Conservation (phyloP, 202 grass and related monocot genomes). For the Cymbopogon flexuosus region DNA sequence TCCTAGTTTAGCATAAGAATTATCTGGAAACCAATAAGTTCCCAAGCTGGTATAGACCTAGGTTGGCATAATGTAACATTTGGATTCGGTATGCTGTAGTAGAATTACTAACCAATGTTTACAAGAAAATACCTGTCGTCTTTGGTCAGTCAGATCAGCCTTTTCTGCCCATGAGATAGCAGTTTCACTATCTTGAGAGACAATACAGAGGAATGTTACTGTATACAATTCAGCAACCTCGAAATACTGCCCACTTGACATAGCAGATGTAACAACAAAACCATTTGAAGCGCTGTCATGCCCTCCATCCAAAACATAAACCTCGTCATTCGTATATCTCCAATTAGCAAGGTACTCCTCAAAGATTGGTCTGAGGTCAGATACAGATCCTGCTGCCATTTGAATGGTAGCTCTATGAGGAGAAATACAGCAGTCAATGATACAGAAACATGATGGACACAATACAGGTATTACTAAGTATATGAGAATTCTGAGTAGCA, state of each 20-base stretch:
- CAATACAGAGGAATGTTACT: slow-evolving; percentile 58
- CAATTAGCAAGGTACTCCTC: slow-evolving; percentile 83
- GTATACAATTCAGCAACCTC: slow-evolving; percentile 73
- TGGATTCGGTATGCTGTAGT: neutral
- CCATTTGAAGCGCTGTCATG: slow-evolving; percentile 13
- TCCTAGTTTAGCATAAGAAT: neutral
- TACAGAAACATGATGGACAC: neutral
- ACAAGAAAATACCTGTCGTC: slow-evolving; percentile 43
- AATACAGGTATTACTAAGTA: neutral
- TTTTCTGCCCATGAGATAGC: slow-evolving; percentile 70
- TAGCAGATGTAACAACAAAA: slow-evolving; percentile 26
- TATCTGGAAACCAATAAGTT: neutral
- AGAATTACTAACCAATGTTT: neutral
- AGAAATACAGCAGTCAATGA: slow-evolving; percentile 19
- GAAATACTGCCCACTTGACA: slow-evolving; percentile 51
- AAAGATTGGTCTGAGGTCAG: slow-evolving; percentile 60
- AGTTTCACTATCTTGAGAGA: slow-evolving; percentile 42
- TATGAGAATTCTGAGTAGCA: neutral
- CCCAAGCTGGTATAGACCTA: neutral
- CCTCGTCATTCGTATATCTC: slow-evolving; percentile 50
- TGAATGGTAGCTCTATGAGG: slow-evolving; percentile 65
- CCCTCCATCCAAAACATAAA: slow-evolving; percentile 51
- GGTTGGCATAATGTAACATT: neutral
- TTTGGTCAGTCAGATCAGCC: slow-evolving; percentile 47
- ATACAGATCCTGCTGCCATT: slow-evolving; percentile 57